Conservation (phyloP, 306 rosid genomes). For the Lathyrus aphaca region DNA sequence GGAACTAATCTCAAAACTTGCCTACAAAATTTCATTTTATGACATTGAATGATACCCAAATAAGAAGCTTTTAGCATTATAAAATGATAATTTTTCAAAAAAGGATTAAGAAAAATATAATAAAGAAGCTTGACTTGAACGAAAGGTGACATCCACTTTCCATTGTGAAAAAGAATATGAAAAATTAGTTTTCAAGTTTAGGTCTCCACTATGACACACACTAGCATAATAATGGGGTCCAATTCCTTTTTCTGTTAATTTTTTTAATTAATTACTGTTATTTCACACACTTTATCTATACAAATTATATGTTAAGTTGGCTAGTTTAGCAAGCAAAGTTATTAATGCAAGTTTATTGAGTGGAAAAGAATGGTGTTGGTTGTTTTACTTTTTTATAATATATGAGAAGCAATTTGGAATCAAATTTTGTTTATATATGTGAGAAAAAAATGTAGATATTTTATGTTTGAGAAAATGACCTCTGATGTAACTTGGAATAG, state of each 20-base stretch:
- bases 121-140: constrained; percentile 40
- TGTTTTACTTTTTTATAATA: not conserved
- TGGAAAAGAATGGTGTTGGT: constrained; percentile 16
- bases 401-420: not conserved
- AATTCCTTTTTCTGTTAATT: constrained; percentile 38
- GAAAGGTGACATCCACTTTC: constrained; percentile 33
- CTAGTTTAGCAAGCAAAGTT: not conserved
- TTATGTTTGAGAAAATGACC: constrained; percentile 18
- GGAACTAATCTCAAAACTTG: constrained; percentile 33
- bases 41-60: constrained; percentile 40
- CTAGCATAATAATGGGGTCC: constrained; percentile 37
- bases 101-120: not conserved
- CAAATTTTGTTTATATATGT: not conserved
- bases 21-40: constrained; percentile 30
- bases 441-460: not conserved
- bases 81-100: not conserved
- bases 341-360: not conserved
- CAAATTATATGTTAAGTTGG: constrained; percentile 30
- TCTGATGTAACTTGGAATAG: constrained; percentile 17
- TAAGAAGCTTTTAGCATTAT: constrained; percentile 26
- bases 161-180: not conserved
- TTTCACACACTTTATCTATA: constrained; percentile 9
- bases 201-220: constrained; percentile 23
- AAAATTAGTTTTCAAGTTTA: constrained; percentile 19
- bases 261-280: constrained; percentile 35